These are phyloP conservation scores for Crithidia sp. DNA, from an alignment of 208 protist species.

Conservation along the genomic window DNA sequence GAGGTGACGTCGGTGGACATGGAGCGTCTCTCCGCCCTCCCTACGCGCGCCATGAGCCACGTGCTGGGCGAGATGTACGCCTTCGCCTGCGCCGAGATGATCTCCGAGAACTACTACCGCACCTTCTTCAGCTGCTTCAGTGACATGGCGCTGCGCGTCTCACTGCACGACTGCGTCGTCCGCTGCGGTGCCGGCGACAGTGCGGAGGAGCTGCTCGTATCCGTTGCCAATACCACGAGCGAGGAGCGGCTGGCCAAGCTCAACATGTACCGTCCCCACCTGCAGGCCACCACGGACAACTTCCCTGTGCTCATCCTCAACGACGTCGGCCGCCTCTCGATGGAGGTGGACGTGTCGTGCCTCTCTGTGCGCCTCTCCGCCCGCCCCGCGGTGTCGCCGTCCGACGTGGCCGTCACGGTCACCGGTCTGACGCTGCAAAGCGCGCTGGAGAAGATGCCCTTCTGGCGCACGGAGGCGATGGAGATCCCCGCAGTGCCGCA, in stretches of 20 bases:
- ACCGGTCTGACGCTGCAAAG: constrained; percentile 13
- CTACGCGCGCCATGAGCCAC: constrained; percentile 18
- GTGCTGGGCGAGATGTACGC: constrained; percentile 14
- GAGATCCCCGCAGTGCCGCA: constrained; percentile 22
- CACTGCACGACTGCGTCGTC: constrained; percentile 33
- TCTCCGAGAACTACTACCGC: constrained; percentile 52
- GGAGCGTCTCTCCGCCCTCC: constrained; percentile 20
- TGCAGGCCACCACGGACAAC: constrained; percentile 17
- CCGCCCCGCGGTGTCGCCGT: constrained; percentile 6
- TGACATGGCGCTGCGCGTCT: constrained; percentile 52
- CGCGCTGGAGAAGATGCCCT: constrained; percentile 35
- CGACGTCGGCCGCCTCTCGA: constrained; percentile 18
- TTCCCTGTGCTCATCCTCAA: constrained; percentile 32
- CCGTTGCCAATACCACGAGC: constrained; percentile 14
- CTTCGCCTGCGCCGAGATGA: constrained; percentile 45
- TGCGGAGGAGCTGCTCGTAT: constrained; percentile 24
- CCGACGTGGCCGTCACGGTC: constrained; percentile 13
- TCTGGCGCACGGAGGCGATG: constrained; percentile 29
- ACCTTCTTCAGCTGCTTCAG: constrained; percentile 69
- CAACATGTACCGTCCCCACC: constrained; percentile 13
- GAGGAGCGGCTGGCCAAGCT: constrained; percentile 21
- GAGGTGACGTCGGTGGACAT: constrained; percentile 32
- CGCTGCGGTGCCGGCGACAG: constrained; percentile 12
- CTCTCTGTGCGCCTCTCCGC: constrained; percentile 9
- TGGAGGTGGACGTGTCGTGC: constrained; percentile 25